These are phyloP conservation scores for Ophiostoma sp. DNA, from an alignment of 2,329 filamentous ascomycete genomes.

Conservation along the genomic window DNA sequence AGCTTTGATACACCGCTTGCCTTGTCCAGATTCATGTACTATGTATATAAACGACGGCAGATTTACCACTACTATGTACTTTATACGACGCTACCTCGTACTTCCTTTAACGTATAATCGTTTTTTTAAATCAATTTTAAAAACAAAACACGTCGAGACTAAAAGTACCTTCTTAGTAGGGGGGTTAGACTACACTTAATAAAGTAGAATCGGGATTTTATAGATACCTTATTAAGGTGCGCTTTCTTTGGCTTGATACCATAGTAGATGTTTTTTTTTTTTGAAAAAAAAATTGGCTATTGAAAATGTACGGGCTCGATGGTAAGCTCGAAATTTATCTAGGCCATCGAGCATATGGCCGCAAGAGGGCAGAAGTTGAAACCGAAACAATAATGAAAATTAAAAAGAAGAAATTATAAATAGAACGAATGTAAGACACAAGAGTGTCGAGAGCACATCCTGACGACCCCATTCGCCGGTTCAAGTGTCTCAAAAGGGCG, in stretches of 20 bases:
- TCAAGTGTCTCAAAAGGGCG: conserved; percentile 2
- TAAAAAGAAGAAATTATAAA: not conserved
- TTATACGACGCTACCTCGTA: too few species aligned
- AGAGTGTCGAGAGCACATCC: not conserved
- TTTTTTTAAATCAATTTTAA: too few species aligned
- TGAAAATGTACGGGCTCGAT: not conserved
- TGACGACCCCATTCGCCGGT: not conserved
- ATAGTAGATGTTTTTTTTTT: too few species aligned
- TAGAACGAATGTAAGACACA: not conserved
- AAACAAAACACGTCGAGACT: too few species aligned
- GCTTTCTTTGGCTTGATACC: too few species aligned
- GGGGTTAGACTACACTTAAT: too few species aligned
- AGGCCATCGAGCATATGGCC: not conserved
- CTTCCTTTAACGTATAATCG: too few species aligned
- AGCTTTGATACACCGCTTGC: conserved; percentile 5
- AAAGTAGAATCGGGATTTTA: too few species aligned
- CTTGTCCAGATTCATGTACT: conserved; percentile 2
- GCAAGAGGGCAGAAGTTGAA: not conserved
- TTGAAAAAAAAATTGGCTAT: too few species aligned
- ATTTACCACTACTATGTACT: too few species aligned
- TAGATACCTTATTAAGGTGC: too few species aligned
- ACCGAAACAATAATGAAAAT: not conserved
- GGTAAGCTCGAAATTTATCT: not conserved
- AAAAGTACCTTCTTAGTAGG: too few species aligned
- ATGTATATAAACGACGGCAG: not conserved